Conservation (phyloP, 2,329 filamentous ascomycete genomes). For the Diplocarpon rosae region DNA sequence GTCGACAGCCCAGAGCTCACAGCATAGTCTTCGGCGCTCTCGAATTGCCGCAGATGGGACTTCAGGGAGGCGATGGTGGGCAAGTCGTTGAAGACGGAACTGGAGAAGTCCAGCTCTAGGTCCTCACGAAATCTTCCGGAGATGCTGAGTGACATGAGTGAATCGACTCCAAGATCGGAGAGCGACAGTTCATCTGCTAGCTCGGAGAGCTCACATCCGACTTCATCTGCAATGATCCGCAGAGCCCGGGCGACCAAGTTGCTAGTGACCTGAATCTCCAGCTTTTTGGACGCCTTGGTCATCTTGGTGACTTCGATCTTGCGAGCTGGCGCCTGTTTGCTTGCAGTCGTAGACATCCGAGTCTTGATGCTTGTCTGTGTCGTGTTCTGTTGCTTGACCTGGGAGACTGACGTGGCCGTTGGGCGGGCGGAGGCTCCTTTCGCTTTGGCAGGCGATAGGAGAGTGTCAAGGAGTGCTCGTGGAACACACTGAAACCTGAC, state of each 20-base stretch:
- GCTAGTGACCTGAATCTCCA: not conserved
- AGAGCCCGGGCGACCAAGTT: constrained; percentile 28
- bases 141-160: constrained; percentile 45
- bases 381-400: constrained; percentile 1
- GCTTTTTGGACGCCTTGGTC: not conserved
- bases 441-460: constrained; percentile 37
- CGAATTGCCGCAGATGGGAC: constrained; percentile 1
- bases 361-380: not conserved
- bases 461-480: constrained; percentile 31
- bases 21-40: constrained; percentile 8
- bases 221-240: constrained; percentile 46
- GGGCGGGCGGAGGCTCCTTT: constrained; percentile 38
- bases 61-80: constrained; percentile 39
- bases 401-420: not conserved
- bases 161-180: constrained; percentile 48
- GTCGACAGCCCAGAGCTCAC: not conserved
- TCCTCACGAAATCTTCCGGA: constrained; percentile 45
- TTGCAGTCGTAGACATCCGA: not conserved
- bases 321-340: not conserved
- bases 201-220: constrained; percentile 42
- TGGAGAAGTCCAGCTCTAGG: constrained; percentile 41
- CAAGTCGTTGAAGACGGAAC: constrained; percentile 41
- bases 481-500: constrained; percentile 31
- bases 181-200: constrained; percentile 44
- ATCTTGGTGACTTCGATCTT: not conserved